Evolutionary conservation across 352 stramenopile species (phyloP).

Genomic region (Pythium apleroticum): DNA sequence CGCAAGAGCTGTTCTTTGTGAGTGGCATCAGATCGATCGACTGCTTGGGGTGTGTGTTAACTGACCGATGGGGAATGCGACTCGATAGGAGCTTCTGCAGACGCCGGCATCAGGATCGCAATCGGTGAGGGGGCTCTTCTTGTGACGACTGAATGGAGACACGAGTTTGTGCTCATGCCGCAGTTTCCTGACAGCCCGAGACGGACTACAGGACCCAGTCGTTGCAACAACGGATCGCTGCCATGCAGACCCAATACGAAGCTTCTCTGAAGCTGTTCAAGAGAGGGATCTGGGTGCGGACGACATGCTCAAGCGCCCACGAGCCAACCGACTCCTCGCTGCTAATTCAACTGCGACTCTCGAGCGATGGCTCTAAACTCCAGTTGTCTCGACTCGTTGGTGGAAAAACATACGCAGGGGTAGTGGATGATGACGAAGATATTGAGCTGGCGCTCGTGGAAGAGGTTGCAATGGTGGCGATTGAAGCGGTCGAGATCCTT

Average conservation of each 20-base stretch:
- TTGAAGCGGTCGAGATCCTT: slow-evolving; percentile 4
- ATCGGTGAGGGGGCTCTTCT: not conserved
- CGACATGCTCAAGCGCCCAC: not conserved
- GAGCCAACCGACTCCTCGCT: not conserved
- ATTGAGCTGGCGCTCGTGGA: not conserved
- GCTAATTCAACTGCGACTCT: slow-evolving; percentile 18
- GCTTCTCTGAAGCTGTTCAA: slow-evolving; percentile 13
- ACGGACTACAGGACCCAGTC: not conserved
- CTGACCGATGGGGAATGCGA: no score
- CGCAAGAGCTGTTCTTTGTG: slow-evolving; percentile 29
- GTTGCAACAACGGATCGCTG: slow-evolving; percentile 16
- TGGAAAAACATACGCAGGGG: not conserved
- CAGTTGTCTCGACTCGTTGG: slow-evolving; percentile 7
- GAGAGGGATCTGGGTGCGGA: slow-evolving; percentile 20
- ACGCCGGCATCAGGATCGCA: not conserved
- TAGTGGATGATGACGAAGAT: not conserved
- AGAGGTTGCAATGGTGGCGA: not conserved
- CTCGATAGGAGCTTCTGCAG: slow-evolving; percentile 5
- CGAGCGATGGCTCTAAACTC: slow-evolving; percentile 10
- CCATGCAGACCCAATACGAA: slow-evolving; percentile 13
- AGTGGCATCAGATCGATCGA: not conserved
- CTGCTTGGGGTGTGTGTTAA: not conserved
- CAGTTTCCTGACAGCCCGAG: not conserved
- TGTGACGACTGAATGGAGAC: not conserved
- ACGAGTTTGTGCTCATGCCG: not conserved